A percentile compares a stretch with the other conserved stretches of the same genome.
These are phyloP conservation scores for Peronospora farinosa DNA, from an alignment of 352 stramenopile genomes.

Conservation along the genomic window DNA sequence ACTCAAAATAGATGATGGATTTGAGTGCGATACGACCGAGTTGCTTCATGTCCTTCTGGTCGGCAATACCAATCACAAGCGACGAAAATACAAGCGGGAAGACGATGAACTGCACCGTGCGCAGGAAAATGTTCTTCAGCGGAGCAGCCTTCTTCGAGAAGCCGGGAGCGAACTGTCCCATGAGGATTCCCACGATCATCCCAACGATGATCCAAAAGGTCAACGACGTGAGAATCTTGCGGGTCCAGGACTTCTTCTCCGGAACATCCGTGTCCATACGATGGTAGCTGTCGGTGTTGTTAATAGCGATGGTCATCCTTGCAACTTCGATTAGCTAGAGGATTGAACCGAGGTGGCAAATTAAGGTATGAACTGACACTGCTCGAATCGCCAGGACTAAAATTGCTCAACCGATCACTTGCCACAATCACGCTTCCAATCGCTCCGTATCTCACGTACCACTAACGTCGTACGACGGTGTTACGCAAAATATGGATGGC, in stretches of 20 bases:
- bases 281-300: neutral
- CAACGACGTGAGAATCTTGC: constrained; percentile 41
- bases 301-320: neutral
- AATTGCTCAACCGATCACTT: neutral
- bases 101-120: constrained; percentile 53
- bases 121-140: constrained; percentile 51
- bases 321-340: neutral
- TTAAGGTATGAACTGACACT: neutral
- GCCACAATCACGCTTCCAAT: neutral
- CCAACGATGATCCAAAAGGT: constrained; percentile 54
- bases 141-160: constrained; percentile 47
- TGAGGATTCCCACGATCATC: constrained; percentile 39
- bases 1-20: constrained; percentile 64
- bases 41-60: constrained; percentile 52
- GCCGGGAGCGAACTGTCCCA: constrained; percentile 38
- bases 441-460: neutral
- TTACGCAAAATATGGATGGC: too few relatives aligned
- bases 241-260: constrained; percentile 27
- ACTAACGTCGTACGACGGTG: neutral
- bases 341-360: neutral
- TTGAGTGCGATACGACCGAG: constrained; percentile 48
- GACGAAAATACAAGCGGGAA: constrained; percentile 63
- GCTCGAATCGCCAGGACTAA: neutral
- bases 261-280: neutral
- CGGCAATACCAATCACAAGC: constrained; percentile 48